A percentile compares a stretch with the other conserved stretches of the same genome.
These are phyloP conservation scores for Trichophyton verrucosum DNA, from an alignment of 2,329 filamentous ascomycete genomes.

Conservation along the genomic window DNA sequence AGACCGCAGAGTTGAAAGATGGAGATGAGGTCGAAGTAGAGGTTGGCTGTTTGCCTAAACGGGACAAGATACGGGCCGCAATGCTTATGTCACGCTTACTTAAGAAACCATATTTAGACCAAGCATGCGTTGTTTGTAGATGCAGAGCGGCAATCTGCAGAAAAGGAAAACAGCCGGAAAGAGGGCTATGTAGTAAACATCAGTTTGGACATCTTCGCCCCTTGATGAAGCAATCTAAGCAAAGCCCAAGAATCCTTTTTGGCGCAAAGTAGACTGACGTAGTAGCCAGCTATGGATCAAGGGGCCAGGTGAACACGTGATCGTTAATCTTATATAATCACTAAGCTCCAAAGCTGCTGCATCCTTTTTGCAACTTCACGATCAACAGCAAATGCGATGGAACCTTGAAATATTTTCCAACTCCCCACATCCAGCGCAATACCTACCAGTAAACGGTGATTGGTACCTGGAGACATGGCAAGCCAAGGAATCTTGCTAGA, in stretches of 20 bases:
- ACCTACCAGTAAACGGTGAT: neutral
- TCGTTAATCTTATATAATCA: neutral
- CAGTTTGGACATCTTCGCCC: too few species aligned
- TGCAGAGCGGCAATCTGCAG: neutral
- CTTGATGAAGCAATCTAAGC: too few species aligned
- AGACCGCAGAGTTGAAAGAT: neutral
- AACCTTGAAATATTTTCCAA: neutral
- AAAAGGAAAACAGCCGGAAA: neutral
- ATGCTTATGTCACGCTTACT: neutral
- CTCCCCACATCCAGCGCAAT: neutral
- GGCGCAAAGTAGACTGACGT: too few species aligned
- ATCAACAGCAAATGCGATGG: neutral
- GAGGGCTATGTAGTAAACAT: neutral
- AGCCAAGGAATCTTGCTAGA: conserved; percentile 3
- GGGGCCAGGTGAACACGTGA: neutral
- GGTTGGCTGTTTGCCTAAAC: neutral
- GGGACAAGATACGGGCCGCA: neutral
- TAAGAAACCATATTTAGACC: neutral
- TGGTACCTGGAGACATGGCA: neutral
- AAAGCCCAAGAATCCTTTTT: too few species aligned
- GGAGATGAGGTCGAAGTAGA: neutral
- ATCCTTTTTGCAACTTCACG: neutral
- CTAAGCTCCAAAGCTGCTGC: neutral
- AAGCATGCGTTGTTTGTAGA: neutral
- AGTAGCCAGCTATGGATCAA: too few species aligned